These are phyloP conservation scores for Crepidotus variabilis DNA, from an alignment of 768 basidiomycete genomes.

Conservation along the genomic window DNA sequence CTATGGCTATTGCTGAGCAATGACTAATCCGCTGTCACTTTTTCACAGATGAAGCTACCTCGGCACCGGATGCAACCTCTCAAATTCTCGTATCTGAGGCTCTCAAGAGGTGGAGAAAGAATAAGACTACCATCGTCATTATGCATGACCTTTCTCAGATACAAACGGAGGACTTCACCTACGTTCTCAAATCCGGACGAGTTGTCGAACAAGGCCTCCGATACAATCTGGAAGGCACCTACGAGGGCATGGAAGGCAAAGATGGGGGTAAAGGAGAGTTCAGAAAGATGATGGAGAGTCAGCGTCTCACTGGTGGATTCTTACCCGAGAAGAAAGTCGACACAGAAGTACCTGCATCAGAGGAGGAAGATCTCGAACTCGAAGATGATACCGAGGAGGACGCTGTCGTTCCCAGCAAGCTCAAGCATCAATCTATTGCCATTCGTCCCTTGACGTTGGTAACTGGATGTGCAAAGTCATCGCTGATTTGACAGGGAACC, in stretches of 20 bases:
- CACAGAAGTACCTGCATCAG: constrained; percentile 11
- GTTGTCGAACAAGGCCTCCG: constrained; percentile 90
- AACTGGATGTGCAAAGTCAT: constrained; percentile 86
- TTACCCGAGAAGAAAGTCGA: constrained; percentile 35
- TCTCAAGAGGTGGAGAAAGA: constrained; percentile 59
- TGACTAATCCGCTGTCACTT: constrained; percentile 42
- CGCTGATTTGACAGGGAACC: constrained; percentile 51
- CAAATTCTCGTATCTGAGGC: constrained; percentile 82
- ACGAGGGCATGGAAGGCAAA: constrained; percentile 14
- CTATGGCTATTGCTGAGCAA: background rate
- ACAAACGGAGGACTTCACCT: constrained; percentile 74
- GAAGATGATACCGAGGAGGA: constrained; percentile 42
- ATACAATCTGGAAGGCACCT: constrained; percentile 59
- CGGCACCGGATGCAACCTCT: constrained; percentile 82
- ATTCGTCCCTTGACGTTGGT: constrained; percentile 61
- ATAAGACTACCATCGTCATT: constrained; percentile 89
- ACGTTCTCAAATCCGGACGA: constrained; percentile 78
- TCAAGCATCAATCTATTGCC: constrained; percentile 39
- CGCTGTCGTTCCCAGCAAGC: constrained; percentile 22
- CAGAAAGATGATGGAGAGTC: constrained; percentile 58
- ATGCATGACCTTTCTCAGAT: constrained; percentile 95
- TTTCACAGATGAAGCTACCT: constrained; percentile 72
- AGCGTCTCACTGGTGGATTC: constrained; percentile 50
- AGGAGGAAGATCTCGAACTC: constrained; percentile 42
- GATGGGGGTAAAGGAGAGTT: constrained; percentile 56